Evolutionary conservation across 2,329 filamentous ascomycete species (phyloP), one percentile per base, ranked within the genome.

Genomic region (Nemania sp.): DNA sequence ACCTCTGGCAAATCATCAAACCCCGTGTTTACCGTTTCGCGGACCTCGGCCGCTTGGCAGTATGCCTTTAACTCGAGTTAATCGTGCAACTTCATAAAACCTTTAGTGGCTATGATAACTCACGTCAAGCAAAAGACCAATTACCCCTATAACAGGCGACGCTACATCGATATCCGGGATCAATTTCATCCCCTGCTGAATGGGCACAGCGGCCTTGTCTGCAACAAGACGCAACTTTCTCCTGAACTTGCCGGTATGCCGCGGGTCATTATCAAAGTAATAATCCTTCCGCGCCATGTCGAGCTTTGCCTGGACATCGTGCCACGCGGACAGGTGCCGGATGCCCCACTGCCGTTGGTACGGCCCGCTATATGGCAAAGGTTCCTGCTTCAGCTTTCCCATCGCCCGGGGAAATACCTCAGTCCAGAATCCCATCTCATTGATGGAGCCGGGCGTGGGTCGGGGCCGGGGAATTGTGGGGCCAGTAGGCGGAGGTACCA

Each of bases 1-100:
- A 51, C 59, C n/a, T 66, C 64, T 22, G 64, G 64, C 13, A 66
- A n/a, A 18, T 66, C 51, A 24, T 66, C 64, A 29, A 66, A 66
- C 2, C 49, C 64, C 15, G 64, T 62, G 22, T 55, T 49, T 11
- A 66, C 51, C 20, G 57, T 56, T n/a, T 62, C 64, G 1, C 64
- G 58, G 5, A 62, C 64, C 20, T 58, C 26, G 6, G 64, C 49
- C 32, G 58, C 58, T 41, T 66, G 64, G 10, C 52, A 41, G 52
- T 66, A 66, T 49, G 64, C 64, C 64, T 63, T 35, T 8, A n/a
- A 29, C 13, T 15, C 24, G 27, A 45, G n/a, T 54, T 20, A 55
- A 20, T 32, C 27, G 15, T n/a, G 4, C n/a, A 51, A 55, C 41
- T 2, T 26, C 32, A 29, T 38, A 47, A 5, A 55, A 10, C 2